Evolutionary conservation across 352 stramenopile species (phyloP).

Genomic region (Phytopythium sindhum): DNA sequence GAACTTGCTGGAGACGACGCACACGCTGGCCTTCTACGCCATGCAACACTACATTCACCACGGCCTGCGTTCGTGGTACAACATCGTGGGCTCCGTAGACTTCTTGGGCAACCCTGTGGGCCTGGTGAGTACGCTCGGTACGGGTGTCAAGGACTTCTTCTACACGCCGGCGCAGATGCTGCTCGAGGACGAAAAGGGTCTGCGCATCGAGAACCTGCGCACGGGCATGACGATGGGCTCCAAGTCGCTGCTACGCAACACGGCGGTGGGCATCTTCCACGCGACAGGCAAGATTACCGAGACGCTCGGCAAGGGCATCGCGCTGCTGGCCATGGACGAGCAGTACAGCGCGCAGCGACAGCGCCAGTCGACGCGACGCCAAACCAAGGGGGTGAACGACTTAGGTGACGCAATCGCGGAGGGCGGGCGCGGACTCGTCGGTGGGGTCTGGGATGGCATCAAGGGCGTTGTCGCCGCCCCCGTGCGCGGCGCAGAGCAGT

Average conservation of each 20-base stretch:
- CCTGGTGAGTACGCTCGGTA: conserved; percentile 85
- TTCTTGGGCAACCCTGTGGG: conserved; percentile 90
- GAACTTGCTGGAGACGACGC: conserved; percentile 84
- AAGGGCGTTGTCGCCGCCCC: conserved; percentile 78
- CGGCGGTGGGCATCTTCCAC: conserved; percentile 86
- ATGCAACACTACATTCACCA: conserved; percentile 88
- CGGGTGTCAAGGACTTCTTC: conserved; percentile 93
- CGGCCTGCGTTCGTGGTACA: conserved; percentile 81
- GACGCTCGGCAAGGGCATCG: conserved; percentile 84
- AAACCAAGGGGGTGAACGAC: conserved; percentile 79
- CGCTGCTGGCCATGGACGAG: conserved; percentile 83
- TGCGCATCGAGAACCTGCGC: conserved; percentile 83
- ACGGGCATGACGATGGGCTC: conserved; percentile 87
- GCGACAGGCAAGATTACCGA: conserved; percentile 89
- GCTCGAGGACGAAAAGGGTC: conserved; percentile 84
- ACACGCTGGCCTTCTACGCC: conserved; percentile 80
- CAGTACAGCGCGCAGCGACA: conserved; percentile 85
- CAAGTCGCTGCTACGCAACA: conserved; percentile 85
- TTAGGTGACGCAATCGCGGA: conserved; percentile 78
- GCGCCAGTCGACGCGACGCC: conserved; percentile 55
- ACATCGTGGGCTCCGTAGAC: conserved; percentile 88
- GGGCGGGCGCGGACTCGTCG: conserved; percentile 72
- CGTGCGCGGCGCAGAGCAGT: conserved; percentile 68
- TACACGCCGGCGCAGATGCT: conserved; percentile 93
- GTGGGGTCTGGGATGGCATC: conserved; percentile 79